Conservation (phyloP, 208 protist genomes). For the Leishmania turanica region DNA sequence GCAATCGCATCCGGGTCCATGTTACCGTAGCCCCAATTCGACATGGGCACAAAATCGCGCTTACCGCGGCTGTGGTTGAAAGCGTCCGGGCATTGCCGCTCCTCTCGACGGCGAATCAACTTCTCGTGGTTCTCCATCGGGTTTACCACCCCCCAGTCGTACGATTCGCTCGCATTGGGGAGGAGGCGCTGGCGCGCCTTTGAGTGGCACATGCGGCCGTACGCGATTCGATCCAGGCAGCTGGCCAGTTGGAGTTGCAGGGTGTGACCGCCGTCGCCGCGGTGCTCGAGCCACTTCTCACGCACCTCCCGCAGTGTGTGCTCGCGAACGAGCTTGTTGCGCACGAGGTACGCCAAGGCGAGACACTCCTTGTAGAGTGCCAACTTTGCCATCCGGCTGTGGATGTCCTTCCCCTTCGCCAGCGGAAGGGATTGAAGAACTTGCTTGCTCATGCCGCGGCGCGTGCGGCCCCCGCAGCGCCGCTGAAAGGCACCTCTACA, state of each 20-base stretch:
- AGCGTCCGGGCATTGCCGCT: slow-evolving; percentile 75
- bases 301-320: slow-evolving; percentile 81
- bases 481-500: background rate
- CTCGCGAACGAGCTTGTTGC: slow-evolving; percentile 66
- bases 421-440: slow-evolving; percentile 76
- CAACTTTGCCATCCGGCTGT: slow-evolving; percentile 79
- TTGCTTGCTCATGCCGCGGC: slow-evolving; percentile 67
- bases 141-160: slow-evolving; percentile 88
- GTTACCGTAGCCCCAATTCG: slow-evolving; percentile 89
- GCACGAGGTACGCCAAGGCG: slow-evolving; percentile 64
- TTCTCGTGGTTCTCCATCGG: slow-evolving; percentile 80
- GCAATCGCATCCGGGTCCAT: slow-evolving; percentile 89
- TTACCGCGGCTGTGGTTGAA: slow-evolving; percentile 75
- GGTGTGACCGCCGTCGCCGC: slow-evolving; percentile 78
- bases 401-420: slow-evolving; percentile 84
- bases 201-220: slow-evolving; percentile 84
- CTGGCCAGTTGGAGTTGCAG: slow-evolving; percentile 85
- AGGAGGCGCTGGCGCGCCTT: slow-evolving; percentile 81
- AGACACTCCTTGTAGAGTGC: slow-evolving; percentile 90
- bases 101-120: slow-evolving; percentile 53
- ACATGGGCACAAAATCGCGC: slow-evolving; percentile 92
- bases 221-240: slow-evolving; percentile 83
- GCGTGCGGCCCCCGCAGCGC: background rate
- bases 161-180: slow-evolving; percentile 78
- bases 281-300: slow-evolving; percentile 79